Evolutionary conservation across 257 asterid species (phyloP), one percentile per base, ranked within the genome.

Genomic region (Penstemon newberryi): DNA sequence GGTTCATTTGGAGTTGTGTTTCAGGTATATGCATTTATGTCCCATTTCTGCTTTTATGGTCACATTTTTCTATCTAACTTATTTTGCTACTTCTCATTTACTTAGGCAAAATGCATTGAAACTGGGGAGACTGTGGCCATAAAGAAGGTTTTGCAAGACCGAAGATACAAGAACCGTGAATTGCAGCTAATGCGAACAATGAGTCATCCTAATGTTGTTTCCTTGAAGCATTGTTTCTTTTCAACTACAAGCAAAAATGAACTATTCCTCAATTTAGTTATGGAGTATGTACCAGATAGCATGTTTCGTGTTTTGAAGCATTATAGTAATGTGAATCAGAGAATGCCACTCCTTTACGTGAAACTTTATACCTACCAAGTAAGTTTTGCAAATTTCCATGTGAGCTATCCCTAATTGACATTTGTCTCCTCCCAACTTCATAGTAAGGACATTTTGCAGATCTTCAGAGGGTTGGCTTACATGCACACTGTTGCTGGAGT

Each of bases 91-190:
- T 49, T 63, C 47, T 50, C 8, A 10, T 64, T 73, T 56, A 41
- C 79, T 55, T 55, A 92, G 98, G 98, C 98, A 67, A 92, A 92
- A 74, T 89, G 95, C 81, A 79, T 92, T 65, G 98, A 92, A 90
- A 92, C 96, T 60, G 95, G 97, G 47, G 98, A 92, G 77, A 87
- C 95, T 12, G 96, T 92, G 76, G 98, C 98, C 65, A 92, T 90
- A 58, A 90, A 90, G 87, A 90, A 90, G 89, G 96, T 90, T 72
- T 76, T 90, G 85, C 97, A 90, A 82, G 98, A 92, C 82, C 80
- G 93, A 55, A 82, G 97, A 86, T 89, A 92, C 81, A 92, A 92
- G 74, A 92, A 82, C 69, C 97, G 98, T 67, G 96, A 92, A 81
- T 79, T 92, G 82, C 96, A 92, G 82, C 75, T 92, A 66, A 92